Base-by-base conservation (phyloP, 208 protist genomes). In the Spironucleus salmonicida region DNA sequence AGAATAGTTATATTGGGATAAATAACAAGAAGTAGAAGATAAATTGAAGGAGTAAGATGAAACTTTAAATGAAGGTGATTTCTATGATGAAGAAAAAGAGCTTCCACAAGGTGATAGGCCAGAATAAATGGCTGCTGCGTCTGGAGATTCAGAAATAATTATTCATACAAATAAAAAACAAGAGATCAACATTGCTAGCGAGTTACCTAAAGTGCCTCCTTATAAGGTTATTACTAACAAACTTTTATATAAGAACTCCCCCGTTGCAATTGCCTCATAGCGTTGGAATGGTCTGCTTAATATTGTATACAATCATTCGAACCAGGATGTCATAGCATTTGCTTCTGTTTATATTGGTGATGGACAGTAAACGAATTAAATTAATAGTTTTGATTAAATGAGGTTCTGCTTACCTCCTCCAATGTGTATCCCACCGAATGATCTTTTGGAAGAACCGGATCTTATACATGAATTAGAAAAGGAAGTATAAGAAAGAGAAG, bases 11-110 rank as follows among this genome's bases (percentile, higher is more conserved):
- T 71, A 45, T 42, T 71, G 64, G 64, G 64, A 71, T 27, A 71
- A 71, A 38, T 11, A 71, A 71, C 19, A 11, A 15, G 64, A 71
- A 38, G n/a, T 27, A 40, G 64, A 71, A 45, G 64, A 71, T 15
- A 27, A n/a, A 42, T 35, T 71, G 2, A 71, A 71, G 34, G 64
- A 11, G n/a, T 15, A 45, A 15, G 64, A 71, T 71, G 64, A 71
- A 38, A 2, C 13, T 19, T 4, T 26, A 32, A 9, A 9, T 15
- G 64, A 71, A 45, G 64, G 64, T 15, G 64, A 71, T 71, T 40
- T 32, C 38, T 71, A 71, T 42, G 64, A 71, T 42, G 38, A 40
- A 57, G 64, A 71, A 40, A 71, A 71, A 35, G 64, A 71, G 45
- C 4, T 71, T n/a, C 32, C 45, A 7, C 7, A 11, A 11, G 38